Base-by-base conservation (phyloP, 2,329 filamentous ascomycete genomes). In the Fusarium oxysporum region DNA sequence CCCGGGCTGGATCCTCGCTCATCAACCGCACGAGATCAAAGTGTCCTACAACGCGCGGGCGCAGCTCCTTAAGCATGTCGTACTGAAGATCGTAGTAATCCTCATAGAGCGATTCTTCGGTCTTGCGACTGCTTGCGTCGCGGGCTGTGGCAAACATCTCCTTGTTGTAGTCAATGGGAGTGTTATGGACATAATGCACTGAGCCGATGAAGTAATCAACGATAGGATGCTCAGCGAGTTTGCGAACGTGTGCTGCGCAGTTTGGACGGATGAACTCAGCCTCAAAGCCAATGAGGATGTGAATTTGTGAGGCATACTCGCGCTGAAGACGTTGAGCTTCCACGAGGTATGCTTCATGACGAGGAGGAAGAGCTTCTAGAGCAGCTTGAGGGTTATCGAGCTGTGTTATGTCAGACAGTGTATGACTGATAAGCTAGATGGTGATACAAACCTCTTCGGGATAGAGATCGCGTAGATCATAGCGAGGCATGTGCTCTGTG, bases 121-220 rank as follows among this genome's bases (percentile, higher is more conserved):
- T 58, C 84, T 90, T 62, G 5, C 62, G 68, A 23, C 72, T 78
- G 14, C 81, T 81, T 2, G 80, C 78, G 2, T 76, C 77, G n/a
- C 82, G 78, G 14, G 82, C 80, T 14, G 85, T 81, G 25, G 86
- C 84, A 80, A 96, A 98, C 80, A 88, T 87, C 1, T 85, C 83
- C 10, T 82, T 83, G 83, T 97, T 92, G 80, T 93, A 97, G 85
- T 99, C 96, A 78, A 99, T 97, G 11, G 96, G 95, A 47, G 96
- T 86, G 21, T 91, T 91, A 78, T 93, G 90, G 12, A 95, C 93
- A 82, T 99, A 96, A 83, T 99, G 96, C 54, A 98, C 88, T 3
- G 93, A 97, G 65, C 96, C 96, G 79, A 99, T 88, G 84, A 98
- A 97, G 83, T 97, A 93, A 83, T 98, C 96, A 69, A 97, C 88